phyloP scores from a whole-genome alignment of 139 green algal genomes.

The Auxenochlorella pyrenoidosa region DNA sequence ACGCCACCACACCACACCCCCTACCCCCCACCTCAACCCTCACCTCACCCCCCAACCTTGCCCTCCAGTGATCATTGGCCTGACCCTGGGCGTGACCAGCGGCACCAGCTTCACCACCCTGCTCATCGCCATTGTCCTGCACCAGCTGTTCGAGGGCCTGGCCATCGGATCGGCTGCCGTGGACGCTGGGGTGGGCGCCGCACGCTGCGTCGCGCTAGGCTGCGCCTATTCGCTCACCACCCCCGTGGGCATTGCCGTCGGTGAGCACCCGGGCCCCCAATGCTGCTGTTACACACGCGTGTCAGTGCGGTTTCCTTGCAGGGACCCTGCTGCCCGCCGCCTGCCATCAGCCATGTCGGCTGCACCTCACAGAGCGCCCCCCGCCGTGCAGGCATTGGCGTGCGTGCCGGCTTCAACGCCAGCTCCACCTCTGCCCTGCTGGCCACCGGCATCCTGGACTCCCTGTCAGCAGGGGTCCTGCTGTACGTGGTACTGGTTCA shows the following conservation, averaged over 20 bases:
- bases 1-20: too few relatives aligned
- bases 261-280: neutral
- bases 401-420: conserved; percentile 52
- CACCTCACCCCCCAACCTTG: neutral
- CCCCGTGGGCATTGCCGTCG: conserved; percentile 21
- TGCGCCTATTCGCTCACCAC: conserved; percentile 26
- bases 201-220: neutral
- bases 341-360: neutral
- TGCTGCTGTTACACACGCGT: too few relatives aligned
- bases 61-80: conserved; percentile 24
- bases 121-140: conserved; percentile 22
- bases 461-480: conserved; percentile 29
- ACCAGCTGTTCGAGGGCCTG: conserved; percentile 45
- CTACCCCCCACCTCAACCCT: too few relatives aligned
- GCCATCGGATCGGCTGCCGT: conserved; percentile 29
- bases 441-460: conserved; percentile 31
- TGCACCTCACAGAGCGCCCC: neutral
- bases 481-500: conserved; percentile 38
- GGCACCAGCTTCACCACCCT: conserved; percentile 32
- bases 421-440: conserved; percentile 30
- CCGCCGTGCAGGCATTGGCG: conserved; percentile 17
- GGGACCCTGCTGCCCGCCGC: too few relatives aligned
- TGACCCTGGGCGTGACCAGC: conserved; percentile 35
- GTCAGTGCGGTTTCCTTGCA: neutral
- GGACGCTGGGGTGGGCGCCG: neutral